Conservation (phyloP, 2,329 filamentous ascomycete species). For the Fusarium nanum region DNA sequence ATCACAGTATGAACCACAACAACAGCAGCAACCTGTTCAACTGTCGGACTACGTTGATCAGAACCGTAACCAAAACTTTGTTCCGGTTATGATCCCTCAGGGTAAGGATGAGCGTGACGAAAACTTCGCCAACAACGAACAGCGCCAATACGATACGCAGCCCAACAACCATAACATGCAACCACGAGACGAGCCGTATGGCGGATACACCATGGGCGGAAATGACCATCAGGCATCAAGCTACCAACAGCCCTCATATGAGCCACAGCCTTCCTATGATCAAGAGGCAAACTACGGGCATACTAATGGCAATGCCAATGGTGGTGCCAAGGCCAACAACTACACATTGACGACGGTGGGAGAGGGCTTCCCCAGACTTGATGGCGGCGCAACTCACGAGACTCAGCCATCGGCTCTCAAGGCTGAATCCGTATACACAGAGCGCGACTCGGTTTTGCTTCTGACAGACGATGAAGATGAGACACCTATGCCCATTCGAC, state of each 20-base stretch:
- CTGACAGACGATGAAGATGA: conserved; percentile 44
- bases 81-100: conserved; percentile 38
- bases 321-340: conserved; percentile 19
- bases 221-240: conserved; percentile 8
- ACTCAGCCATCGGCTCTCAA: conserved; percentile 10
- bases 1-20: conserved; percentile 14
- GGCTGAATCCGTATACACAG: conserved; percentile 36
- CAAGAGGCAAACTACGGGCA: conserved; percentile 23
- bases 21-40: conserved; percentile 29
- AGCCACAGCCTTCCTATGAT: conserved; percentile 13
- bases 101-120: conserved; percentile 26
- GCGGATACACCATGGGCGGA: conserved; percentile 13
- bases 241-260: conserved; percentile 23
- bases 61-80: conserved; percentile 31
- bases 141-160: conserved; percentile 15
- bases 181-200: conserved; percentile 15
- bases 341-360: conserved; percentile 38
- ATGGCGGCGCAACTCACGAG: conserved; percentile 15
- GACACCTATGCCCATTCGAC: conserved; percentile 38
- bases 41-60: conserved; percentile 34
- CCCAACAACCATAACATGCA: conserved; percentile 18
- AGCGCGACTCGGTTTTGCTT: conserved; percentile 38
- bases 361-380: conserved; percentile 43
- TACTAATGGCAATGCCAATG: conserved; percentile 28
- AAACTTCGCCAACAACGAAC: conserved; percentile 15